Conservation (phyloP, 768 basidiomycete genomes). For the Cubamyces sp. region DNA sequence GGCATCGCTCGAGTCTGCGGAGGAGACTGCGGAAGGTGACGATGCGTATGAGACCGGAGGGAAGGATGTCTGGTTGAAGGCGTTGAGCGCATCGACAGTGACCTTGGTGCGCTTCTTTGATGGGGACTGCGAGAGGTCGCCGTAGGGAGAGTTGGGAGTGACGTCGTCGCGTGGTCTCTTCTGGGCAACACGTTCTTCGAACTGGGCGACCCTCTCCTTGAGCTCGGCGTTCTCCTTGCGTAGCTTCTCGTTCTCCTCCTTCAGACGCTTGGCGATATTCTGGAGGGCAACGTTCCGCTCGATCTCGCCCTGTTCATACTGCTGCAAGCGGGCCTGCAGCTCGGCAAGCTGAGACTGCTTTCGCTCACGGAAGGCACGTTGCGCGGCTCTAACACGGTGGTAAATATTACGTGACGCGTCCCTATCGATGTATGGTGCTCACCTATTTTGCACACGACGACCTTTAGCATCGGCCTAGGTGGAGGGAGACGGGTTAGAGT, state of each 20-base stretch:
- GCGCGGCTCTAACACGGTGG: conserved; percentile 63
- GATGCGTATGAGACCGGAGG: conserved; percentile 25
- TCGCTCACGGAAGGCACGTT: conserved; percentile 87
- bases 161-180: conserved; percentile 65
- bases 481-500: conserved; percentile 11
- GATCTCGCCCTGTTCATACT: conserved; percentile 89
- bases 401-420: conserved; percentile 17
- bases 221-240: conserved; percentile 68
- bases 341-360: conserved; percentile 89
- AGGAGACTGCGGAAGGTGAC: conserved; percentile 35
- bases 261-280: conserved; percentile 78
- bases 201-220: conserved; percentile 43
- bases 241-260: conserved; percentile 83
- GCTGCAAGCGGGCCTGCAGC: conserved; percentile 81
- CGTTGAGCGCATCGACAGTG: conserved; percentile 22
- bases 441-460: conserved; percentile 81
- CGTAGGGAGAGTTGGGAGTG: conserved; percentile 37
- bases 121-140: conserved; percentile 30
- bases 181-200: conserved; percentile 45
- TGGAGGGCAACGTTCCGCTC: conserved; percentile 87
- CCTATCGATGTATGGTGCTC: conserved; percentile 16
- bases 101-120: conserved; percentile 46
- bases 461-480: conserved; percentile 55
- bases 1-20: conserved; percentile 46
- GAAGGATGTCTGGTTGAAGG: conserved; percentile 22